These are phyloP conservation scores for Fusarium dlaminii DNA, from an alignment of 2,329 filamentous ascomycete species.

Conservation along the genomic window DNA sequence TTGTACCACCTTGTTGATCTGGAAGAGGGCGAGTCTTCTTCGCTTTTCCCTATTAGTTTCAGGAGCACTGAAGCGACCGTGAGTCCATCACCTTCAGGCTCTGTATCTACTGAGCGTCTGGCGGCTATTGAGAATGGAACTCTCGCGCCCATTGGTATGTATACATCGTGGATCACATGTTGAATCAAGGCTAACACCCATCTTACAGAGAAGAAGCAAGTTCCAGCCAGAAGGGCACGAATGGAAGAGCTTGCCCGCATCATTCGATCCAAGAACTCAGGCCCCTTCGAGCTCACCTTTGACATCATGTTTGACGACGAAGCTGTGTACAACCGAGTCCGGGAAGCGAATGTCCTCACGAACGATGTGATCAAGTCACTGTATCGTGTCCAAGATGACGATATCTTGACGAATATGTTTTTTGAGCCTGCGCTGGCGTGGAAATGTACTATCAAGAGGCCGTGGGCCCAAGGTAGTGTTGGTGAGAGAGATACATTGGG, in stretches of 20 bases:
- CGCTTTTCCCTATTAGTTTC: background rate
- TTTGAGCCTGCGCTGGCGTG: constrained; percentile 57
- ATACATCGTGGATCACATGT: no score
- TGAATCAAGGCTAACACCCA: no score
- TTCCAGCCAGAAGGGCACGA: constrained; percentile 24
- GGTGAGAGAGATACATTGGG: constrained; percentile 2
- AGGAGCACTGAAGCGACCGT: background rate
- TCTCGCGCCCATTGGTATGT: background rate
- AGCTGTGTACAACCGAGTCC: constrained; percentile 49
- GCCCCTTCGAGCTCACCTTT: constrained; percentile 61
- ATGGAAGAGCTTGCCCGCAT: constrained; percentile 48
- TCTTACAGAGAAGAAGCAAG: constrained; percentile 4
- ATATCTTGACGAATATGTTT: constrained; percentile 48
- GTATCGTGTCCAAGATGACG: constrained; percentile 41
- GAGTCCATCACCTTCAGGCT: background rate
- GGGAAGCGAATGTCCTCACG: constrained; percentile 48
- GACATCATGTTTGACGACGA: constrained; percentile 58
- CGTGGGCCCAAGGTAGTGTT: constrained; percentile 47
- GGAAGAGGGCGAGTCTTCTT: constrained; percentile 13
- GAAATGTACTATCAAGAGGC: constrained; percentile 55
- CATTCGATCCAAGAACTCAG: constrained; percentile 60
- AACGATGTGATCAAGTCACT: constrained; percentile 47
- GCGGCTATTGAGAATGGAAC: background rate
- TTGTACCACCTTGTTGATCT: constrained; percentile 60
- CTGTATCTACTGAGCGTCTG: background rate